Evolutionary conservation across 2,329 filamentous ascomycete genomes (phyloP).

Genomic region (Botrytis deweyae): DNA sequence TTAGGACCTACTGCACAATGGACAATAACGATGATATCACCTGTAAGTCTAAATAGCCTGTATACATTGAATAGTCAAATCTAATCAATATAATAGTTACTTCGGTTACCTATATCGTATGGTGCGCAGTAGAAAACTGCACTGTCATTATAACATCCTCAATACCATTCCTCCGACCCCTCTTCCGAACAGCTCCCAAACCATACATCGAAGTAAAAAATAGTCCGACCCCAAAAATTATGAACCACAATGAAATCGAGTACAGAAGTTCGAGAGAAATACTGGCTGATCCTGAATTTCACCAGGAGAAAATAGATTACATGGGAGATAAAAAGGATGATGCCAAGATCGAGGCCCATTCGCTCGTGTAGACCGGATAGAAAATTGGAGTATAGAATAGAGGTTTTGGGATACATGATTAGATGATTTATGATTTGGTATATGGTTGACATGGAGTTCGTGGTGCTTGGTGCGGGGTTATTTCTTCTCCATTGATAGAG

Average conservation of each 20-base stretch:
- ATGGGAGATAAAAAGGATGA: background rate
- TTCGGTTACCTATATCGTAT: background rate
- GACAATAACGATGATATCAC: background rate
- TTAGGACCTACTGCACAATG: constrained; percentile 18
- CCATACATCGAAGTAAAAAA: constrained; percentile 13
- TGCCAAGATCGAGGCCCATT: background rate
- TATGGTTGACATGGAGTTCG: background rate
- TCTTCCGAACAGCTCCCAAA: constrained; percentile 1
- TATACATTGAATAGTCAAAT: background rate
- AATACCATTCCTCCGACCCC: constrained; percentile 16
- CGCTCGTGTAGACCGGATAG: background rate
- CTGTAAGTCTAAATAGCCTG: background rate
- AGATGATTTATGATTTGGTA: background rate
- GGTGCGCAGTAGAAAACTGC: constrained; percentile 19
- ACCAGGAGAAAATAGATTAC: background rate
- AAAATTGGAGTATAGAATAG: background rate
- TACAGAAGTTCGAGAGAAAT: background rate
- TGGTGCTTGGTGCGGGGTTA: background rate
- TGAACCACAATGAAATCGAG: background rate
- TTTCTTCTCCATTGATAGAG: background rate
- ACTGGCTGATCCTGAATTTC: background rate
- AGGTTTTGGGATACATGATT: background rate
- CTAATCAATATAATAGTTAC: background rate
- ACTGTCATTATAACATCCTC: constrained; percentile 17
- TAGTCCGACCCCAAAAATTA: background rate